A percentile compares a stretch with the other conserved stretches of the same genome.
These are phyloP conservation scores for Pogostemon cablin DNA, from an alignment of 257 asterid species.

Conservation along the genomic window DNA sequence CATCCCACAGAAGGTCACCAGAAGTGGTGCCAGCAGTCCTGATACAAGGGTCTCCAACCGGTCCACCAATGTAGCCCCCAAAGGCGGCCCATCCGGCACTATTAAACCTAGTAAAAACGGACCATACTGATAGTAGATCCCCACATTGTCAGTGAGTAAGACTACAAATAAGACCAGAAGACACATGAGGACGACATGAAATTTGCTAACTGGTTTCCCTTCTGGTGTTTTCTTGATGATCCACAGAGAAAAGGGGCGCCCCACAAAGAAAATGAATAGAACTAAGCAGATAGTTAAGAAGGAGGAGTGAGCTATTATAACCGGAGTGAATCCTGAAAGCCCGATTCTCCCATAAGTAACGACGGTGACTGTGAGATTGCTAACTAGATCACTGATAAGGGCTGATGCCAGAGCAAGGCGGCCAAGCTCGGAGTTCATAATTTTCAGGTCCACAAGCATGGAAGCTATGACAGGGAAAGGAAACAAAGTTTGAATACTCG, in stretches of 20 bases:
- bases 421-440: slow-evolving; percentile 87
- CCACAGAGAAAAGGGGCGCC: slow-evolving; percentile 60
- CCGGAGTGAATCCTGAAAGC: slow-evolving; percentile 37
- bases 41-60: slow-evolving; percentile 64
- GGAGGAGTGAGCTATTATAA: slow-evolving; percentile 41
- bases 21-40: slow-evolving; percentile 73
- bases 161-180: slow-evolving; percentile 55
- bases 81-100: slow-evolving; percentile 91
- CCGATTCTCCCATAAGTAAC: slow-evolving; percentile 54
- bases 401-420: slow-evolving; percentile 78
- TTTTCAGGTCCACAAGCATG: slow-evolving; percentile 74
- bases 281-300: slow-evolving; percentile 41
- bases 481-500: slow-evolving; percentile 53
- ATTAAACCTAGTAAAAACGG: slow-evolving; percentile 78
- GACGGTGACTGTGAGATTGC: slow-evolving; percentile 45
- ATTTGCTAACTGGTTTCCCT: slow-evolving; percentile 60
- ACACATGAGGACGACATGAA: slow-evolving; percentile 51
- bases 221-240: slow-evolving; percentile 72
- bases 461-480: slow-evolving; percentile 83
- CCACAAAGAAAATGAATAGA: slow-evolving; percentile 48
- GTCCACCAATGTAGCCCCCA: slow-evolving; percentile 80
- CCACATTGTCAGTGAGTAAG: slow-evolving; percentile 63
- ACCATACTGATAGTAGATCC: slow-evolving; percentile 69
- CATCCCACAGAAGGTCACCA: slow-evolving; percentile 79
- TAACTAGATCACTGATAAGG: slow-evolving; percentile 64